These are phyloP conservation scores for Aspergillus ruber DNA, from an alignment of 2,329 filamentous ascomycete species.

Conservation along the genomic window DNA sequence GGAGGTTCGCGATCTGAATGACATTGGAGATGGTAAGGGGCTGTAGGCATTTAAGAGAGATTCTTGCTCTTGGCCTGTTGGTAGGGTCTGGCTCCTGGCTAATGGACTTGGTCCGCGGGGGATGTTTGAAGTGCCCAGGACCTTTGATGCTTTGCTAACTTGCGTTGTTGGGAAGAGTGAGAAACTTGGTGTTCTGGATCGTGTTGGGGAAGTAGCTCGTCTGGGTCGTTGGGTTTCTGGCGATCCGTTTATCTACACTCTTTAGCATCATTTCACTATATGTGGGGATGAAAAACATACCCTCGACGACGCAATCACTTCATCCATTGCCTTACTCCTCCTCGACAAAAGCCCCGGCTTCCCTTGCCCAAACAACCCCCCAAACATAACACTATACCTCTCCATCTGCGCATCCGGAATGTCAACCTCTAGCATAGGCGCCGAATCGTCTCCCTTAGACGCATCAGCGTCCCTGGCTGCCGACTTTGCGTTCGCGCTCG, in stretches of 20 bases:
- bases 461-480: not conserved
- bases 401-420: slow-evolving; percentile 79
- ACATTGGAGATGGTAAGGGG: not conserved
- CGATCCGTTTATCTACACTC: slow-evolving; percentile 4
- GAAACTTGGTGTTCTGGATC: slow-evolving; percentile 31
- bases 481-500: slow-evolving; percentile 15
- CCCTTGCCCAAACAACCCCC: slow-evolving; percentile 56
- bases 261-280: not conserved
- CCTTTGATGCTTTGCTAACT: slow-evolving; percentile 23
- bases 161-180: slow-evolving; percentile 32
- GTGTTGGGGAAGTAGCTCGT: slow-evolving; percentile 32
- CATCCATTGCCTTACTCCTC: slow-evolving; percentile 35
- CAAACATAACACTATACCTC: slow-evolving; percentile 92
- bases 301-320: slow-evolving; percentile 49
- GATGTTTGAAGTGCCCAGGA: slow-evolving; percentile 25
- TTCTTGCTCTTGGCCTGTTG: not conserved
- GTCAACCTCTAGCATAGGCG: slow-evolving; percentile 60
- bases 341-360: slow-evolving; percentile 28
- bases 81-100: slow-evolving; percentile 15
- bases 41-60: not conserved
- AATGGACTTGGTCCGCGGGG: slow-evolving; percentile 21
- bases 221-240: slow-evolving; percentile 9
- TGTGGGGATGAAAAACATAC: slow-evolving; percentile 23
- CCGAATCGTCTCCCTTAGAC: slow-evolving; percentile 4
- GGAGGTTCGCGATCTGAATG: not conserved